A percentile compares a stretch with the other conserved stretches of the same genome.
Conservation (phyloP, 139 green algal species). For the Diplosphaera chodatii region DNA sequence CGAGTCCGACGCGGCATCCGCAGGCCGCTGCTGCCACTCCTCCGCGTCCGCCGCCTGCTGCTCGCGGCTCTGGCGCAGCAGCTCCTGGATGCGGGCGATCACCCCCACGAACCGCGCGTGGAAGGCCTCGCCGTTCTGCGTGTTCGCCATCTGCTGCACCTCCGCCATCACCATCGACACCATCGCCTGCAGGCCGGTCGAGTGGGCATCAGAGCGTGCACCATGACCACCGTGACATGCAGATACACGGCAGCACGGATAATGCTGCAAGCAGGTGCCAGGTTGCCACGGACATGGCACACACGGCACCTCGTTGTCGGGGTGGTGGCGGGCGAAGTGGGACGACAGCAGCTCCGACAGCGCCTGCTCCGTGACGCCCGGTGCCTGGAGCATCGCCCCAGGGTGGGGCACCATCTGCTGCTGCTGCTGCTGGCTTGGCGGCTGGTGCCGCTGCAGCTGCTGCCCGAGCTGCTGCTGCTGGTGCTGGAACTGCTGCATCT, state of each 20-base stretch:
- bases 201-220: too few relatives aligned
- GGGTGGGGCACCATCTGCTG: background rate
- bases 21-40: too few relatives aligned
- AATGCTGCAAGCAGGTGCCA: too few relatives aligned
- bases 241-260: too few relatives aligned
- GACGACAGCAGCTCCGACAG: background rate
- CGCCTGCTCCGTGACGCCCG: background rate
- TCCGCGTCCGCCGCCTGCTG: too few relatives aligned
- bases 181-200: background rate
- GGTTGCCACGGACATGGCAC: too few relatives aligned
- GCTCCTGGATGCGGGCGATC: background rate
- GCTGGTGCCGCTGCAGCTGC: too few relatives aligned
- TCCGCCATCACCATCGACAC: conserved; percentile 1
- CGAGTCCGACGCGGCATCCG: background rate
- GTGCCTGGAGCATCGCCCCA: too few relatives aligned
- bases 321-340: background rate
- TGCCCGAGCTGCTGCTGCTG: background rate
- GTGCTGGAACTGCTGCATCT: background rate
- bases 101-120: background rate
- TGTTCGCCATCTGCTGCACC: background rate
- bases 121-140: background rate
- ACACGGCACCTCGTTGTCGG: background rate
- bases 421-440: background rate
- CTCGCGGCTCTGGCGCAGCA: background rate
- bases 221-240: too few relatives aligned